Conservation (phyloP, 306 rosid genomes). For the Parietaria judaica region DNA sequence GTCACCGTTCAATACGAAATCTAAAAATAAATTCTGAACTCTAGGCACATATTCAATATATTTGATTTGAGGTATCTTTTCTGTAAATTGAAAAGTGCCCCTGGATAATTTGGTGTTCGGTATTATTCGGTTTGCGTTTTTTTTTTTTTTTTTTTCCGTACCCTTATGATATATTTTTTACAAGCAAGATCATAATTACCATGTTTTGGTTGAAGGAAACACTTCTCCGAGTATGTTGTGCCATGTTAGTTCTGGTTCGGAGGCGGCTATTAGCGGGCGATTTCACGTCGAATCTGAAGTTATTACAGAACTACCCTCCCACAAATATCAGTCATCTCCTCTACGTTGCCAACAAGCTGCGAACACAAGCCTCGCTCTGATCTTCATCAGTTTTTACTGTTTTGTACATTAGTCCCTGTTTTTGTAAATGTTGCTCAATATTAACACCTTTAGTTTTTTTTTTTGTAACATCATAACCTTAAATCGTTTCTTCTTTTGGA, state of each 20-base stretch:
- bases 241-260: slow-evolving; percentile 86
- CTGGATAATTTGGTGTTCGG: no score
- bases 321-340: slow-evolving; percentile 94
- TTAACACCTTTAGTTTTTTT: slow-evolving; percentile 1
- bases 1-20: no score
- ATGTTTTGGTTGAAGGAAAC: slow-evolving; percentile 52
- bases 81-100: no score
- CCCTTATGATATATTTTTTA: no score
- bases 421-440: slow-evolving; percentile 34
- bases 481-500: slow-evolving; percentile 1
- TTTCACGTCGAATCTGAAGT: slow-evolving; percentile 93
- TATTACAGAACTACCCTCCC: slow-evolving; percentile 81
- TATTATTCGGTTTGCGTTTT: no score
- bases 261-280: slow-evolving; percentile 93
- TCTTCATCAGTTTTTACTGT: slow-evolving; percentile 8
- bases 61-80: no score
- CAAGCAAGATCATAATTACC: not conserved
- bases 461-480: not conserved
- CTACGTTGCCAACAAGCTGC: slow-evolving; percentile 92
- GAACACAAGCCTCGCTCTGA: slow-evolving; percentile 52
- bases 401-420: slow-evolving; percentile 37
- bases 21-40: no score
- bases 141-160: no score
- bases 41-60: no score
- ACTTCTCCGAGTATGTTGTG: slow-evolving; percentile 89